A percentile compares a stretch with the other conserved stretches of the same genome.
These are phyloP conservation scores for Podochytrium sp. DNA, from an alignment of 192 early-diverging fungal species.

Conservation along the genomic window DNA sequence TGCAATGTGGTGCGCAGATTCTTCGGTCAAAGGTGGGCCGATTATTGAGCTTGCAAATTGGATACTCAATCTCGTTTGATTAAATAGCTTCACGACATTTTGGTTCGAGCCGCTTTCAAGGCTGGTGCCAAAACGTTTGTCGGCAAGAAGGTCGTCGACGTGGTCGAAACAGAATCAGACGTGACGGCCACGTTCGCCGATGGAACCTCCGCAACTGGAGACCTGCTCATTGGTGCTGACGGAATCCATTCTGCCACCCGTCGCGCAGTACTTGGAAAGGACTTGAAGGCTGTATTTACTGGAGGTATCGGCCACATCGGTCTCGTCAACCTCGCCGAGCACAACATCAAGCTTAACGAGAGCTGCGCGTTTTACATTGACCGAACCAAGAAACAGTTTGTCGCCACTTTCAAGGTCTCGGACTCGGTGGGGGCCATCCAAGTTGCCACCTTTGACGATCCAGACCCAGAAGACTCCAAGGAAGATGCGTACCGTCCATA, in stretches of 20 bases:
- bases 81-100: not conserved
- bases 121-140: conserved; percentile 14
- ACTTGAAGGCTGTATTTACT: not conserved
- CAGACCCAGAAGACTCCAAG: conserved; percentile 20
- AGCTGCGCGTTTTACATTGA: conserved; percentile 15
- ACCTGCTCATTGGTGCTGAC: conserved; percentile 20
- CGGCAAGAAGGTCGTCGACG: not conserved
- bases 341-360: not conserved
- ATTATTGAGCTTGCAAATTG: not conserved
- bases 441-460: not conserved
- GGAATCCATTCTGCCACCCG: conserved; percentile 21
- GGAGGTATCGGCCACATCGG: conserved; percentile 13
- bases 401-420: conserved; percentile 8
- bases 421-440: not conserved
- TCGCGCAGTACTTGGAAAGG: conserved; percentile 38
- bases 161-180: not conserved
- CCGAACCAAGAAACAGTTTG: conserved; percentile 9
- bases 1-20: not conserved
- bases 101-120: not conserved
- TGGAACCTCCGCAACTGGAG: not conserved
- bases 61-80: no score
- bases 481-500: conserved; percentile 2
- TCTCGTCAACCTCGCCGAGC: not conserved
- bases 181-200: not conserved
- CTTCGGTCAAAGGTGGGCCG: not conserved